Conservation (phyloP, 345 rosid species). For the thale cress (Arabidopsis thaliana) region TAIR10.1 NC_003074.8:17799001-17799500, state of each 20-base stretch:
- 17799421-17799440: conserved; percentile 32
- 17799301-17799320: conserved; percentile 32
- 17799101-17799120: conserved; percentile 15
- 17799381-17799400: conserved; percentile 53
- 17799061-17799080: conserved; percentile 37
- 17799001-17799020: conserved; percentile 21
- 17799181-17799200: conserved; percentile 36
- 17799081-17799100: conserved; percentile 30
- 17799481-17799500: conserved; percentile 39
- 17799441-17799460: conserved; percentile 42
- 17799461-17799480: conserved; percentile 41
- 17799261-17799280: conserved; percentile 67
- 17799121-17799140: conserved; percentile 19
- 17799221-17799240: conserved; percentile 19
- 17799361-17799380: conserved; percentile 35
- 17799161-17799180: conserved; percentile 37
- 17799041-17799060: conserved; percentile 51
- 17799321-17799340: conserved; percentile 8
- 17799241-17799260: conserved; percentile 42
- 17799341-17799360: conserved; percentile 35
- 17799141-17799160: conserved; percentile 34
- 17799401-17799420: conserved; percentile 36
- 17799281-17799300: conserved; percentile 32
- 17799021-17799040: conserved; percentile 16
- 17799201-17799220: conserved; percentile 33